phyloP scores from a whole-genome alignment of 148 eudicot genomes.

The Rhododendron ovatum region DNA sequence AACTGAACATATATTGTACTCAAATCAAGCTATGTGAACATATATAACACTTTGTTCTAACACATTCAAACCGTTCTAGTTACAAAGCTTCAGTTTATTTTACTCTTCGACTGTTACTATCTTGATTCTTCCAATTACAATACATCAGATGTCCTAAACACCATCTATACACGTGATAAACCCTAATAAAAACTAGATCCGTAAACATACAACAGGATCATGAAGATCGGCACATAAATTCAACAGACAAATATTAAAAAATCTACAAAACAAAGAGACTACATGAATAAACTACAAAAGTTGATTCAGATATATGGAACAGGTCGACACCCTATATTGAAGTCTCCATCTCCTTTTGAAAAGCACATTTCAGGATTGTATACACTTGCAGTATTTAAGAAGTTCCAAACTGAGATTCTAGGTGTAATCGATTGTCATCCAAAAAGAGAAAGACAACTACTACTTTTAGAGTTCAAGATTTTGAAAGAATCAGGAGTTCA shows the following conservation, averaged over 20 bases:
- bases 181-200: not conserved
- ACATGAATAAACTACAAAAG: not conserved
- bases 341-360: constrained; percentile 97
- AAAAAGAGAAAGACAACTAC: constrained; percentile 2
- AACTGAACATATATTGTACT: too few relatives aligned
- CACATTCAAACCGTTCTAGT: not conserved
- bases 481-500: constrained; percentile 61
- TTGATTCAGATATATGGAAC: constrained; percentile 83
- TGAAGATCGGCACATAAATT: not conserved
- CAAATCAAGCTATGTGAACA: too few relatives aligned
- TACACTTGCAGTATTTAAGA: constrained; percentile 76
- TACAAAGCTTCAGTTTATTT: too few relatives aligned
- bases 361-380: constrained; percentile 67
- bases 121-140: too few relatives aligned
- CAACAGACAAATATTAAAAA: not conserved
- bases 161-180: not conserved
- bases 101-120: too few relatives aligned
- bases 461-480: constrained; percentile 64
- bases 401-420: constrained; percentile 79
- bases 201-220: not conserved
- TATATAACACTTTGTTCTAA: too few relatives aligned
- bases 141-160: too few relatives aligned
- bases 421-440: constrained; percentile 89
- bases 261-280: too few relatives aligned
- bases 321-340: constrained; percentile 48